Conservation (phyloP, 2,329 filamentous ascomycete genomes). For the Aspergillus neotritici region DNA sequence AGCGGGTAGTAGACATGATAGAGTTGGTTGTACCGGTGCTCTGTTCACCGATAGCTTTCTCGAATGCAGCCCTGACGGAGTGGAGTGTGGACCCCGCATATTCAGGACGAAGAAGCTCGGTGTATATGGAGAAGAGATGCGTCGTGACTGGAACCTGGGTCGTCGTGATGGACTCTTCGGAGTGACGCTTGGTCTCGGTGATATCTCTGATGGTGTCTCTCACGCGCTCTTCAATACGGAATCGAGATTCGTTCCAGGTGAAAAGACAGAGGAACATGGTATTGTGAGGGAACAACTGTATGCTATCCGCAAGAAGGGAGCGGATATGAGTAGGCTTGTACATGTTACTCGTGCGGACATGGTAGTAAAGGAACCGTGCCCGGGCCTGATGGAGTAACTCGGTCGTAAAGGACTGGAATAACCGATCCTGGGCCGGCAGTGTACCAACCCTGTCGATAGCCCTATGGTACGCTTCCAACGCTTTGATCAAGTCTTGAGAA, state of each 20-base stretch:
- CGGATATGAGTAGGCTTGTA: slow-evolving; percentile 65
- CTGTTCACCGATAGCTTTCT: slow-evolving; percentile 43
- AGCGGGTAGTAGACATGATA: slow-evolving; percentile 21
- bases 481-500: slow-evolving; percentile 26
- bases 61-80: slow-evolving; percentile 52
- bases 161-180: slow-evolving; percentile 3
- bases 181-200: slow-evolving; percentile 17
- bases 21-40: slow-evolving; percentile 4
- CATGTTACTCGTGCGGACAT: slow-evolving; percentile 57
- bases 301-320: slow-evolving; percentile 54
- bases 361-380: slow-evolving; percentile 60
- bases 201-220: slow-evolving; percentile 54
- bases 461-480: slow-evolving; percentile 40
- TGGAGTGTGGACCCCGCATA: slow-evolving; percentile 45
- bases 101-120: slow-evolving; percentile 46
- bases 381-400: slow-evolving; percentile 67
- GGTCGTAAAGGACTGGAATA: slow-evolving; percentile 29
- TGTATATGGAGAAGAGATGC: slow-evolving; percentile 52
- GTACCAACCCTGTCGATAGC: slow-evolving; percentile 39
- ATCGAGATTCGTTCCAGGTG: slow-evolving; percentile 66
- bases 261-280: slow-evolving; percentile 68
- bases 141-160: slow-evolving; percentile 37
- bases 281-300: slow-evolving; percentile 66
- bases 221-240: slow-evolving; percentile 70
- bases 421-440: slow-evolving; percentile 36